These are phyloP conservation scores for Botrytis galanthina DNA, from an alignment of 2,329 filamentous ascomycete species.

Conservation along the genomic window DNA sequence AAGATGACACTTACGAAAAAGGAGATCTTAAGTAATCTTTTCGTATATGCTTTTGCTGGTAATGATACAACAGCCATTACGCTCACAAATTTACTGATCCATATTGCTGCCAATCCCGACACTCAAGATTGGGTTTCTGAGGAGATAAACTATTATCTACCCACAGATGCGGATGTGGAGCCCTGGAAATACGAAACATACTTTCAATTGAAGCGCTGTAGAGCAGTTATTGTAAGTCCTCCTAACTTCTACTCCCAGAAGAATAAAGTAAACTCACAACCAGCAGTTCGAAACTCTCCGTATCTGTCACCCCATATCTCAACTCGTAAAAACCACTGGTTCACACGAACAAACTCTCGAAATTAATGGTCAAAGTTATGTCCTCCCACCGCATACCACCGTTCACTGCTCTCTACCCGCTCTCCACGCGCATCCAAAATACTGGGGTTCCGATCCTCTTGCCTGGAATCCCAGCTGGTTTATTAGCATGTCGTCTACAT, in stretches of 20 bases:
- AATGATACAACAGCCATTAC: constrained; percentile 3
- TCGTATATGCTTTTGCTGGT: constrained; percentile 7
- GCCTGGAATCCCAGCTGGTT: not conserved
- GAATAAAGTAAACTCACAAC: not conserved
- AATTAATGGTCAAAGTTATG: not conserved
- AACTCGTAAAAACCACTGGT: constrained; percentile 2
- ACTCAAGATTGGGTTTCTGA: not conserved
- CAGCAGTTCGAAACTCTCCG: not conserved
- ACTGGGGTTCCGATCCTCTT: not conserved
- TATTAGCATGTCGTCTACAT: not conserved
- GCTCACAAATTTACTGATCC: not conserved
- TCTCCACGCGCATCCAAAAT: not conserved
- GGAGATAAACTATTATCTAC: constrained; percentile 8
- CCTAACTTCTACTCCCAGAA: not conserved
- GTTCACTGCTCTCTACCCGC: constrained; percentile 5
- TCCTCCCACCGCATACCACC: not conserved
- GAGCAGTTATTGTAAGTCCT: not conserved
- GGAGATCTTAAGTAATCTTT: constrained; percentile 11
- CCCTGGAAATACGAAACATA: constrained; percentile 1
- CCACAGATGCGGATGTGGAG: not conserved
- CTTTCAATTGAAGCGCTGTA: not conserved
- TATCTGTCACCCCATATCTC: constrained; percentile 6
- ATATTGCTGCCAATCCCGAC: not conserved
- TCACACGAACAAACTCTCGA: not conserved
- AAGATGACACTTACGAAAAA: constrained; percentile 7